Conservation (phyloP, 2,329 filamentous ascomycete genomes). For the Sphaerulina musiva region DNA sequence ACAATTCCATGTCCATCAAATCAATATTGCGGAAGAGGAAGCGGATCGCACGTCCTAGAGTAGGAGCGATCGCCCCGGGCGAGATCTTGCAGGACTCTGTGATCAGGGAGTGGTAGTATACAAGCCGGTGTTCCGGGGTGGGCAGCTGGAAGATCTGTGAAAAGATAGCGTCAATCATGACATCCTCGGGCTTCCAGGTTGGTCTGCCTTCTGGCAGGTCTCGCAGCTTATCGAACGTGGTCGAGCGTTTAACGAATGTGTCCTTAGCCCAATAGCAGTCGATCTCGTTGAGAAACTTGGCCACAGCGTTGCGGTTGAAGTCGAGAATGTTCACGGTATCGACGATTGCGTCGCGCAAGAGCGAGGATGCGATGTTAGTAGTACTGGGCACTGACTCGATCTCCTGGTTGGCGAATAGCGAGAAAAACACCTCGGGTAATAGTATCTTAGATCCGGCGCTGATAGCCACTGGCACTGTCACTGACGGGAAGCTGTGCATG, state of each 20-base stretch:
- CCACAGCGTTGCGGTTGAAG: slow-evolving; percentile 82
- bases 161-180: slow-evolving; percentile 95
- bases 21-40: slow-evolving; percentile 80
- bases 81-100: slow-evolving; percentile 95
- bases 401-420: slow-evolving; percentile 82
- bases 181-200: slow-evolving; percentile 96
- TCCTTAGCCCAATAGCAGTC: slow-evolving; percentile 88
- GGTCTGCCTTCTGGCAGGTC: slow-evolving; percentile 58
- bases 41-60: slow-evolving; percentile 83
- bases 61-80: slow-evolving; percentile 91
- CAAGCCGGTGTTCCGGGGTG: slow-evolving; percentile 79
- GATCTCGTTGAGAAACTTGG: slow-evolving; percentile 84
- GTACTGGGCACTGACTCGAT: slow-evolving; percentile 74
- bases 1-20: slow-evolving; percentile 78
- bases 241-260: slow-evolving; percentile 90
- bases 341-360: slow-evolving; percentile 77
- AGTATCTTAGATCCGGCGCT: slow-evolving; percentile 66
- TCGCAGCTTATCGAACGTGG: slow-evolving; percentile 80
- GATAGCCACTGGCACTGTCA: slow-evolving; percentile 69
- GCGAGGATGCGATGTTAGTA: slow-evolving; percentile 67
- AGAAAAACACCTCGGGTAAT: slow-evolving; percentile 91
- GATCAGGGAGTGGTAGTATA: slow-evolving; percentile 93
- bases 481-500: slow-evolving; percentile 71
- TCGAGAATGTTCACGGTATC: slow-evolving; percentile 93
- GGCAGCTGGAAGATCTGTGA: slow-evolving; percentile 89